A percentile compares a stretch with the other conserved stretches of the same genome.
These are phyloP conservation scores for Xylaria sp. DNA, from an alignment of 2,329 filamentous ascomycete species.

Conservation along the genomic window DNA sequence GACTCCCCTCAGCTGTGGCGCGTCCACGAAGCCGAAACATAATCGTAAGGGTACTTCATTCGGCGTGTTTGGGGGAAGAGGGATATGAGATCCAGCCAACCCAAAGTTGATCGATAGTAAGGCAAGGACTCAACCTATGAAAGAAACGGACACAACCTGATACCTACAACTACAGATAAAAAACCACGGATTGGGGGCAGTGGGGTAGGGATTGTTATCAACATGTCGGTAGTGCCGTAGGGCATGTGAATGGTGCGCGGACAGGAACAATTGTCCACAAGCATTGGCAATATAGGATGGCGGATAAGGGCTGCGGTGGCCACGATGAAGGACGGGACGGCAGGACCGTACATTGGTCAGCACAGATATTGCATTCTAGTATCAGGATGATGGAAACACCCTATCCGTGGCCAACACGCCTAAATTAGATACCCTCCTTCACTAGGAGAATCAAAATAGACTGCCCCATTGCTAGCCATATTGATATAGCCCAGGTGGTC, in stretches of 20 bases:
- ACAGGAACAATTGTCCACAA: constrained; percentile 1
- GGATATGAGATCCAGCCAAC: not conserved
- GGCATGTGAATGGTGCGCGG: not conserved
- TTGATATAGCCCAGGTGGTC: not conserved
- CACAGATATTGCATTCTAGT: constrained; percentile 33
- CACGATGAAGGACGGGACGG: constrained; percentile 28
- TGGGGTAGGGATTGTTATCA: constrained; percentile 15
- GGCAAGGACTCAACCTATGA: constrained; percentile 2
- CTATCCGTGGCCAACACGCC: constrained; percentile 40
- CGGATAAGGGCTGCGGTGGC: constrained; percentile 16
- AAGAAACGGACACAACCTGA: not conserved
- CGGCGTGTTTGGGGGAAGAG: not conserved
- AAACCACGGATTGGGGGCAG: not conserved
- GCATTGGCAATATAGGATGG: constrained; percentile 10
- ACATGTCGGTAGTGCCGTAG: constrained; percentile 10
- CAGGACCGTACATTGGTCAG: constrained; percentile 27
- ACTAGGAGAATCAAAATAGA: not conserved
- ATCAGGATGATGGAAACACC: constrained; percentile 35
- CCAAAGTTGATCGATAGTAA: not conserved
- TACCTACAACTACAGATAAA: not conserved
- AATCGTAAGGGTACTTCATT: constrained; percentile 18
- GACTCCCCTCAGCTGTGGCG: constrained; percentile 30
- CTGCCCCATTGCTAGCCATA: not conserved
- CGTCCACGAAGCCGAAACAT: constrained; percentile 46
- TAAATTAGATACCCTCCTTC: constrained; percentile 41